phyloP scores from a whole-genome alignment of 2,329 filamentous ascomycete species.

The Coleophoma cylindrospora region DNA sequence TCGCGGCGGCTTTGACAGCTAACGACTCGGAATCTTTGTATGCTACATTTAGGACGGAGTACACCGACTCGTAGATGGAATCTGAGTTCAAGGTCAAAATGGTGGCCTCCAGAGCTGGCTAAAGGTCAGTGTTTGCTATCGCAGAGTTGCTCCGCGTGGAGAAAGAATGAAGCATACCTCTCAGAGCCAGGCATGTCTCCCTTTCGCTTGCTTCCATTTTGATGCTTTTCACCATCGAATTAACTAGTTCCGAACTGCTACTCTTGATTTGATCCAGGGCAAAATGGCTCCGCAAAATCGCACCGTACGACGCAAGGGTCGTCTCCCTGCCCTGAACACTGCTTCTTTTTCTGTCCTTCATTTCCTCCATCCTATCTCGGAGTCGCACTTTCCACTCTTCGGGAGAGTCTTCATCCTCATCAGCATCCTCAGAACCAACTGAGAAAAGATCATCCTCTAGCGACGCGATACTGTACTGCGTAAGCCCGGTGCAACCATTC shows the following conservation, averaged over 20 bases:
- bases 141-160: neutral
- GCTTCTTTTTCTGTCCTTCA: conserved; percentile 64
- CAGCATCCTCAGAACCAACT: conserved; percentile 42
- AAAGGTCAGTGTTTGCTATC: conserved; percentile 1
- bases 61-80: conserved; percentile 53
- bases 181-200: conserved; percentile 59
- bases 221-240: conserved; percentile 57
- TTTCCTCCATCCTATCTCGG: conserved; percentile 53
- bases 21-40: conserved; percentile 55
- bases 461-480: conserved; percentile 4
- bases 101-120: conserved; percentile 53
- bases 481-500: neutral
- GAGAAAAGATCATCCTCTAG: conserved; percentile 22
- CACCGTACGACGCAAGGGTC: conserved; percentile 49
- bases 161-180: conserved; percentile 31
- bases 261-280: conserved; percentile 52
- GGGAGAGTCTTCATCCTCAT: conserved; percentile 30
- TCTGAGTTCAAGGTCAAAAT: conserved; percentile 58
- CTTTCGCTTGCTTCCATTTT: conserved; percentile 56
- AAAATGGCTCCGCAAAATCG: conserved; percentile 57
- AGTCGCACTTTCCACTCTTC: conserved; percentile 55
- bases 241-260: conserved; percentile 49
- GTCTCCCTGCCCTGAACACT: conserved; percentile 59
- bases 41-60: conserved; percentile 48
- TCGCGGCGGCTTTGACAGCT: conserved; percentile 56